Evolutionary conservation across 2,329 filamentous ascomycete species (phyloP).

Genomic region (Sclerotinia subarctica): DNA sequence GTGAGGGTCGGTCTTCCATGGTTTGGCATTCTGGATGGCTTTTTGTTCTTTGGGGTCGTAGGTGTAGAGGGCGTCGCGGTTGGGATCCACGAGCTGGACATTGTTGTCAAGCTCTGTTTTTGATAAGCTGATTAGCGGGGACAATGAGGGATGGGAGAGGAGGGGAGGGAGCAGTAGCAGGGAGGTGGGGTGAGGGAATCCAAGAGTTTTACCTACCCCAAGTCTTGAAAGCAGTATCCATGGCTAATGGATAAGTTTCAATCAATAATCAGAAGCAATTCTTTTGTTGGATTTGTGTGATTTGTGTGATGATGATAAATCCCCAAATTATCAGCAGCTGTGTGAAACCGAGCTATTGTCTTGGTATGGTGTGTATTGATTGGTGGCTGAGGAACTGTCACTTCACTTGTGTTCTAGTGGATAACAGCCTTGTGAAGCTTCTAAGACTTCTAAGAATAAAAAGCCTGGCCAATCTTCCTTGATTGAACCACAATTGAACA

Average conservation of each 20-base stretch:
- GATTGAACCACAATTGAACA: background rate
- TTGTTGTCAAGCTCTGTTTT: conserved; percentile 80
- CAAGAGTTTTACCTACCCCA: conserved; percentile 52
- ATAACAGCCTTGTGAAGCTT: conserved; percentile 22
- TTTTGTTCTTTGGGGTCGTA: conserved; percentile 71
- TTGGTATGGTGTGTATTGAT: background rate
- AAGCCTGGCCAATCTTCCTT: background rate
- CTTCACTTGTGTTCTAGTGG: background rate
- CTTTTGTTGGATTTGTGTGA: background rate
- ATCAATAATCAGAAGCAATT: background rate
- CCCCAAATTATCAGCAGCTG: background rate
- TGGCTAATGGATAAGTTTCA: conserved; percentile 31
- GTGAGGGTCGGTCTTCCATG: conserved; percentile 75
- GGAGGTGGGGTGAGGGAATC: conserved; percentile 13
- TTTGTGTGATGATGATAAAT: background rate
- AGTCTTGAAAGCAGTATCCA: conserved; percentile 56
- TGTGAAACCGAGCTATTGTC: background rate
- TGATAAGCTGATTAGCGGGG: conserved; percentile 32
- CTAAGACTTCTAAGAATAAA: background rate
- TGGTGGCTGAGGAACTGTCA: background rate
- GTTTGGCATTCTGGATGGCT: conserved; percentile 58
- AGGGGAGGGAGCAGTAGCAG: background rate
- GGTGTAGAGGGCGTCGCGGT: conserved; percentile 86
- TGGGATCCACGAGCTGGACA: conserved; percentile 76
- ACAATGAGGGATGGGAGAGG: background rate